A percentile compares a stretch with the other conserved stretches of the same genome.
phyloP scores from a whole-genome alignment of 768 basidiomycete species.

The Pulveroboletus sp. region DNA sequence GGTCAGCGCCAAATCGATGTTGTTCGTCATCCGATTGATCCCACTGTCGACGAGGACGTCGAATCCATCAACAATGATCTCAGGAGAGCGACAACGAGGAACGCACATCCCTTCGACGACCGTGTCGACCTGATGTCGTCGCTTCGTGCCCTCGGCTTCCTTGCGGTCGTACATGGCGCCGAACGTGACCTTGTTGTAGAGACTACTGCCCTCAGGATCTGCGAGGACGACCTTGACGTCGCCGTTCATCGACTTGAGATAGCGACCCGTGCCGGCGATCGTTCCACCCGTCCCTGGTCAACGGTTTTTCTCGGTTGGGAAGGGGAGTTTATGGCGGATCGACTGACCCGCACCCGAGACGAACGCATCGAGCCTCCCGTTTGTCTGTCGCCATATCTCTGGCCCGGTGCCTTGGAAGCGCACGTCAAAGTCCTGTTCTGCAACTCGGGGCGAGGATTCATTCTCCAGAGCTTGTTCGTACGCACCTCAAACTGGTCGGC shows the following conservation, averaged over 20 bases:
- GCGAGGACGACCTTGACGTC: conserved; percentile 68
- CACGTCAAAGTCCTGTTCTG: conserved; percentile 79
- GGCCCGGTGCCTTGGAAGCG: conserved; percentile 90
- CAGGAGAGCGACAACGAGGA: background rate
- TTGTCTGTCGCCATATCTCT: conserved; percentile 92
- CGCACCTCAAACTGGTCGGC: conserved; percentile 91
- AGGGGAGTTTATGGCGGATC: background rate
- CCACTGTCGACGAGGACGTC: conserved; percentile 52
- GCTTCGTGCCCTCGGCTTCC: conserved; percentile 90
- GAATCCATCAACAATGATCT: too few relatives aligned
- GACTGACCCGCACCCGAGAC: conserved; percentile 80
- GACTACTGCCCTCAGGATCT: conserved; percentile 91
- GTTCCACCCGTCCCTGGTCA: conserved; percentile 94
- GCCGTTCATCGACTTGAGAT: conserved; percentile 70
- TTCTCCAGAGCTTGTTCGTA: background rate
- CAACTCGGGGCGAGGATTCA: background rate
- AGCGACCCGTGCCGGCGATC: conserved; percentile 78
- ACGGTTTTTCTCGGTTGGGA: background rate
- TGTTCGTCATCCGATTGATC: conserved; percentile 89
- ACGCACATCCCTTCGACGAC: conserved; percentile 87
- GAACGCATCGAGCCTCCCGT: conserved; percentile 77
- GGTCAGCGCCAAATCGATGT: conserved; percentile 80
- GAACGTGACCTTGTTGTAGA: conserved; percentile 92
- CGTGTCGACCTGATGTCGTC: conserved; percentile 93
- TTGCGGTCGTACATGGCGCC: conserved; percentile 94